phyloP scores from a whole-genome alignment of 257 asterid genomes.

The Lycium ferocissimum region DNA sequence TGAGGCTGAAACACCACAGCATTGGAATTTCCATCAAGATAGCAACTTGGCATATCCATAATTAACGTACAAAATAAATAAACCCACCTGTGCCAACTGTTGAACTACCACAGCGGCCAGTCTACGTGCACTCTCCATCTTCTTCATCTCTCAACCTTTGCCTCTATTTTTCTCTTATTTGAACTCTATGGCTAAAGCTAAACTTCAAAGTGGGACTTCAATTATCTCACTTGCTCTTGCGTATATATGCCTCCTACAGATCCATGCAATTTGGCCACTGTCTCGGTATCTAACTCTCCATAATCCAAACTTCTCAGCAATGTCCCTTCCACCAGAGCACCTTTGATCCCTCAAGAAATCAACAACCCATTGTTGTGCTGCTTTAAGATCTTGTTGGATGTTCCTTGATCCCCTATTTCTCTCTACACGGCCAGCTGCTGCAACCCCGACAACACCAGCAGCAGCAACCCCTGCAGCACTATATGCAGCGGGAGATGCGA shows the following conservation, averaged over 20 bases:
- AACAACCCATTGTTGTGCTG: constrained; percentile 84
- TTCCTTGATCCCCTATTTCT: constrained; percentile 55
- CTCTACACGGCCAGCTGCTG: constrained; percentile 52
- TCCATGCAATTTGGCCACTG: constrained; percentile 84
- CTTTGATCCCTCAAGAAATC: constrained; percentile 71
- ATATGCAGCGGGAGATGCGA: constrained; percentile 61
- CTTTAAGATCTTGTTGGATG: constrained; percentile 59
- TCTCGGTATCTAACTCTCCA: constrained; percentile 79
- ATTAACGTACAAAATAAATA: background rate
- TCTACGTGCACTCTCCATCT: background rate
- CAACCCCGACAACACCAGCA: constrained; percentile 68
- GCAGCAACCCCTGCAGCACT: constrained; percentile 78
- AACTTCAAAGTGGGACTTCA: constrained; percentile 67
- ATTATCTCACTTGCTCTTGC: constrained; percentile 65
- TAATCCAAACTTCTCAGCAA: constrained; percentile 79
- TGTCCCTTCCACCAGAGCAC: constrained; percentile 75
- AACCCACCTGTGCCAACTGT: background rate
- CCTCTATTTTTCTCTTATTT: background rate
- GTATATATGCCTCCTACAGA: constrained; percentile 80
- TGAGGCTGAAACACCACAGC: constrained; percentile 89
- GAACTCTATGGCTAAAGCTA: constrained; percentile 1
- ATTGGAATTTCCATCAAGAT: constrained; percentile 74
- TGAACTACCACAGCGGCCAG: background rate
- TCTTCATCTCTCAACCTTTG: background rate
- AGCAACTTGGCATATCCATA: constrained; percentile 69